Conservation (phyloP, 208 protist genomes). For the Porcisia hertigi region DNA sequence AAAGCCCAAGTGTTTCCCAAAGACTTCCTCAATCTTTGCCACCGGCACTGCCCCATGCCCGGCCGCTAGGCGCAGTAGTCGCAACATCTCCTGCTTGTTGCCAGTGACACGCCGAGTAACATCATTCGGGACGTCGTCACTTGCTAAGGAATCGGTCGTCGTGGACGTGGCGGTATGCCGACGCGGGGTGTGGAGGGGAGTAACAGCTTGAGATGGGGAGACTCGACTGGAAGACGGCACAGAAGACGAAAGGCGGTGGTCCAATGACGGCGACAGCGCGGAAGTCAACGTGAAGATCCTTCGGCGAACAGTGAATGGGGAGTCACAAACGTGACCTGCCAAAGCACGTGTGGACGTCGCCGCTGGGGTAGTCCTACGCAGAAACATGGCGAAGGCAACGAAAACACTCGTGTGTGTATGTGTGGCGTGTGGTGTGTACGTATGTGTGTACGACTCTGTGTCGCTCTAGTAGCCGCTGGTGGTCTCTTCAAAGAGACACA, state of each 20-base stretch:
- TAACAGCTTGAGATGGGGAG: neutral
- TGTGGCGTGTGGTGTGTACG: neutral
- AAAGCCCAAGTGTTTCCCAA: constrained; percentile 13
- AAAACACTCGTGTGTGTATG: neutral
- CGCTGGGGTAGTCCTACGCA: neutral
- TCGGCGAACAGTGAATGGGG: neutral
- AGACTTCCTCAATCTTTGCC: constrained; percentile 6
- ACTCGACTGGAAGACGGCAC: neutral
- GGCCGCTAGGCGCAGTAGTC: constrained; percentile 18
- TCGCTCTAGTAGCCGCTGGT: neutral
- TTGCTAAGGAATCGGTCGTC: neutral
- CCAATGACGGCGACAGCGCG: neutral
- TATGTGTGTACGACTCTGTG: neutral
- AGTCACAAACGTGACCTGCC: neutral
- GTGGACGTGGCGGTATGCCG: constrained; percentile 2
- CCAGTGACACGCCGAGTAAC: constrained; percentile 14
- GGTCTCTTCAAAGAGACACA: neutral
- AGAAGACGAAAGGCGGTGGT: neutral
- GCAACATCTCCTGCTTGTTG: constrained; percentile 10
- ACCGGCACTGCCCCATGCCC: constrained; percentile 8
- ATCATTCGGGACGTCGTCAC: neutral
- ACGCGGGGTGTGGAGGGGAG: neutral
- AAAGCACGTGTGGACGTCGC: neutral
- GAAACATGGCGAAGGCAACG: neutral
- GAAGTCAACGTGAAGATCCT: neutral